Evolutionary conservation across 2,329 filamentous ascomycete genomes (phyloP), one percentile per base, ranked within the genome.

Genomic region (Leptographium procerum): DNA sequence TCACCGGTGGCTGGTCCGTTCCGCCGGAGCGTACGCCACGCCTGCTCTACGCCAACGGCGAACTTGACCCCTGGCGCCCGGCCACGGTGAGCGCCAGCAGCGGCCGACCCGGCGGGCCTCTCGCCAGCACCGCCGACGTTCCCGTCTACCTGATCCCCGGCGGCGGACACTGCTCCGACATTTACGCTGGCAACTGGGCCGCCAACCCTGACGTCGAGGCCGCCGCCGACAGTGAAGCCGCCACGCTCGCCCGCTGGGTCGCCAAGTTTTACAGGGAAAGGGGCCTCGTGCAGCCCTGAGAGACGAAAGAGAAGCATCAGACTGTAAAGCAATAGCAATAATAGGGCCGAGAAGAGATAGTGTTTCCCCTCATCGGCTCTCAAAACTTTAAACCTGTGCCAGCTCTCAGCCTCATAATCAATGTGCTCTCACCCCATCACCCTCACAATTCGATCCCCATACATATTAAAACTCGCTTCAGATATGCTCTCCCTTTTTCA

Each of bases 171-270:
- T 73, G 72, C 65, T 72, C 70, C 14, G 73, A 75, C 56, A 56
- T 73, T 59, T 70, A 72, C 33, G 68, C 64, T 1, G 64, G 64
- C 28, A 83, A 84, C 68, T 81, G 76, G 55, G 66, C 59, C 2
- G 75, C 69, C 22, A 84, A 85, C 64, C 71, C 69, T 0, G 80
- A 74, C 0, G 74, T 76, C 2, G 72, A 76, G 65, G 68, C 69
- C 36, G 72, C 83, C 1, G 77, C 79, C 40, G 73, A 81, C 61
- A 73, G 72, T 9, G 73, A 78, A 65, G 70, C 81, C 7, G 71
- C 67, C 10, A 74, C 79, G 67, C 75, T 85, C 61, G 73, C 71
- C 58, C 66, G 64, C 33, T 85, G 81, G 81, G 75, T 83, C 3
- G 70, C 67, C 2, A 78, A 83, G 66, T 84, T 70, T 54, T 74